Percentiles rank a stretch among this genome's conserved stretches.
Evolutionary conservation across 441 rosid genomes (phyloP).

Genomic region (Populus hybrid): DNA sequence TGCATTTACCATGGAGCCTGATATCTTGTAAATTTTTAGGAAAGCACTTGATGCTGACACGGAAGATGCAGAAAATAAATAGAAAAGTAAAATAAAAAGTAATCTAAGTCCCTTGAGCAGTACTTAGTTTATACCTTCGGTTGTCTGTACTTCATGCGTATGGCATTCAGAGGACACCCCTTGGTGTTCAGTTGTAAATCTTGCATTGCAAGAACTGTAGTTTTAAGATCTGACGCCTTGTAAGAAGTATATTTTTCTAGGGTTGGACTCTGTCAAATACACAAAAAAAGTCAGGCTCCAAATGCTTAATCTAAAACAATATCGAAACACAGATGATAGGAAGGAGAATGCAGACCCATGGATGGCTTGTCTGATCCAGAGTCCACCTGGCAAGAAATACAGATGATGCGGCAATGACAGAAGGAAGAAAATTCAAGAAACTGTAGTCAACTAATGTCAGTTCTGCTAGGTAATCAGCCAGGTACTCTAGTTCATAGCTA

Average conservation of each 20-base stretch:
- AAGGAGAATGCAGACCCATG: slow-evolving; percentile 59
- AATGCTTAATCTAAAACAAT: slow-evolving; percentile 10
- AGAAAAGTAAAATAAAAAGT: background rate
- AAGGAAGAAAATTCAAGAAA: slow-evolving; percentile 65
- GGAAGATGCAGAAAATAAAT: background rate
- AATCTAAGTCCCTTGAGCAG: background rate
- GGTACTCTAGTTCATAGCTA: slow-evolving; percentile 53
- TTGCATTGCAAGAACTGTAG: slow-evolving; percentile 62
- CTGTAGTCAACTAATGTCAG: slow-evolving; percentile 56
- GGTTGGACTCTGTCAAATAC: slow-evolving; percentile 61
- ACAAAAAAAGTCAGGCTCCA: slow-evolving; percentile 16
- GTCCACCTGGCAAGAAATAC: slow-evolving; percentile 86
- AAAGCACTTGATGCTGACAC: background rate
- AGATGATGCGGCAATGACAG: slow-evolving; percentile 73
- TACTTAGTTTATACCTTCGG: slow-evolving; percentile 44
- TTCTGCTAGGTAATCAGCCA: slow-evolving; percentile 77
- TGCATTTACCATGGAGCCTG: background rate
- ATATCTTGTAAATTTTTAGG: background rate
- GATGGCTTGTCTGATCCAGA: slow-evolving; percentile 56
- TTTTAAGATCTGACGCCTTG: slow-evolving; percentile 55
- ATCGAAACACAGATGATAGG: background rate
- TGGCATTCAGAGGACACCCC: slow-evolving; percentile 53
- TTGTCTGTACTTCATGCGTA: slow-evolving; percentile 66
- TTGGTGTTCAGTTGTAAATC: slow-evolving; percentile 56
- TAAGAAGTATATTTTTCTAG: slow-evolving; percentile 75